Conservation (phyloP, 2,329 filamentous ascomycete species). For the Paracorniculantispora psalliotae region DNA sequence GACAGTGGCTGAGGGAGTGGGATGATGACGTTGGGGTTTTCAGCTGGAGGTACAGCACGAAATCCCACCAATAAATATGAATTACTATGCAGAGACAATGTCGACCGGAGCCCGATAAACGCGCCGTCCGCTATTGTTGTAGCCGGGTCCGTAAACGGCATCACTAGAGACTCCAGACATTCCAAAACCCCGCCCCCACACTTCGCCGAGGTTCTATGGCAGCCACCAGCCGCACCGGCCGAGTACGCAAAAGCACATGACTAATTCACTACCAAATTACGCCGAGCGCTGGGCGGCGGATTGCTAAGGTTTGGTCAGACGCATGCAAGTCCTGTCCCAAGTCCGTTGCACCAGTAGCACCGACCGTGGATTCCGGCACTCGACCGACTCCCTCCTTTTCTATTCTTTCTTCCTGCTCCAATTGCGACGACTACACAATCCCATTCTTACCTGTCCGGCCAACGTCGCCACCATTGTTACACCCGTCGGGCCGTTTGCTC, state of each 20-base stretch:
- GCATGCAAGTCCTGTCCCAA: neutral
- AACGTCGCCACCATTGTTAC: neutral
- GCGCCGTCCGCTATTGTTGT: neutral
- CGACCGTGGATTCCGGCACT: neutral
- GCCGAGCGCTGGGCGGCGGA: neutral
- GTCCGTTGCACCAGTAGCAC: neutral
- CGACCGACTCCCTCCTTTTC: neutral
- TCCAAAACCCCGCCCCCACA: constrained; percentile 12
- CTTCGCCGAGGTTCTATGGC: constrained; percentile 16
- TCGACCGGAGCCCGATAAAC: neutral
- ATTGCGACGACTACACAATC: neutral
- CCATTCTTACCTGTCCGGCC: neutral
- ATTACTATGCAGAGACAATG: neutral
- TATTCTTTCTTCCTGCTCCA: neutral
- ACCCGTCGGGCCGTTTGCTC: neutral
- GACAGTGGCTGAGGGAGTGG: no score
- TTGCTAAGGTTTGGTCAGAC: constrained; percentile 11
- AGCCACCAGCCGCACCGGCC: constrained; percentile 8
- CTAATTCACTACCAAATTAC: constrained; percentile 3
- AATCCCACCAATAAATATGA: neutral
- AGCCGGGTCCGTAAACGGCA: neutral
- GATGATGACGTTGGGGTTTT: no score
- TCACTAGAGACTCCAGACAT: neutral
- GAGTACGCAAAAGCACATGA: constrained; percentile 7
- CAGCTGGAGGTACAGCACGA: no score